These are phyloP conservation scores for Emergomyces orientalis DNA, from an alignment of 2,329 filamentous ascomycete genomes.

Conservation along the genomic window DNA sequence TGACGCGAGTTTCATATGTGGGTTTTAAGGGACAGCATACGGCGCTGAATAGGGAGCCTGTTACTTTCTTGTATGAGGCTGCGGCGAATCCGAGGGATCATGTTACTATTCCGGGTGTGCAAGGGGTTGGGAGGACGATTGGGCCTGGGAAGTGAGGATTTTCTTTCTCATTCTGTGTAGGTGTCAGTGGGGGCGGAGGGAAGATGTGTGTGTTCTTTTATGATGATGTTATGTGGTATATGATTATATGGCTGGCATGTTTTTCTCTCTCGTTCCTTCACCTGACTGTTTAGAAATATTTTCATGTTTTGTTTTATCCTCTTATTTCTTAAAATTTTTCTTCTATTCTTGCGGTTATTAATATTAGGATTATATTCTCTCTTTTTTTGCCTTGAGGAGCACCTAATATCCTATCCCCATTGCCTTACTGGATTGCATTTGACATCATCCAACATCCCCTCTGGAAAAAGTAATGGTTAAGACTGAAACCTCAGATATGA, in stretches of 20 bases:
- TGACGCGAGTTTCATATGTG: slow-evolving; percentile 69
- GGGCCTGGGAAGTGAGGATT: slow-evolving; percentile 28
- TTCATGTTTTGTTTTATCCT: not conserved
- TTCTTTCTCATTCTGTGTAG: not conserved
- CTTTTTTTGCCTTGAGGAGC: not conserved
- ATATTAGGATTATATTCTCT: not conserved
- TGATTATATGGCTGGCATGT: not conserved
- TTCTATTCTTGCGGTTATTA: not conserved
- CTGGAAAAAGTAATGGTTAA: not conserved
- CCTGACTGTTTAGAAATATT: not conserved
- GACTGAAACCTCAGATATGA: not conserved
- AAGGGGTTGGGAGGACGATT: slow-evolving; percentile 31
- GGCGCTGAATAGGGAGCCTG: slow-evolving; percentile 69
- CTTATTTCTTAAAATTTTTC: not conserved
- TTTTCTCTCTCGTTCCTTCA: not conserved
- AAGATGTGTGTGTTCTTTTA: not conserved
- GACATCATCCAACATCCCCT: not conserved
- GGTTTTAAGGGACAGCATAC: slow-evolving; percentile 95
- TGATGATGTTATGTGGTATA: slow-evolving; percentile 1
- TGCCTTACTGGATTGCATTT: no score
- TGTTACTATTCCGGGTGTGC: slow-evolving; percentile 39
- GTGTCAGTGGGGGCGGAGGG: not conserved
- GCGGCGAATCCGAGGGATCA: slow-evolving; percentile 89
- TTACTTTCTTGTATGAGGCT: slow-evolving; percentile 85
- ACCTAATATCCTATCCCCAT: not conserved